These are phyloP conservation scores for Phytophthora multivora DNA, from an alignment of 352 stramenopile genomes.

Conservation along the genomic window DNA sequence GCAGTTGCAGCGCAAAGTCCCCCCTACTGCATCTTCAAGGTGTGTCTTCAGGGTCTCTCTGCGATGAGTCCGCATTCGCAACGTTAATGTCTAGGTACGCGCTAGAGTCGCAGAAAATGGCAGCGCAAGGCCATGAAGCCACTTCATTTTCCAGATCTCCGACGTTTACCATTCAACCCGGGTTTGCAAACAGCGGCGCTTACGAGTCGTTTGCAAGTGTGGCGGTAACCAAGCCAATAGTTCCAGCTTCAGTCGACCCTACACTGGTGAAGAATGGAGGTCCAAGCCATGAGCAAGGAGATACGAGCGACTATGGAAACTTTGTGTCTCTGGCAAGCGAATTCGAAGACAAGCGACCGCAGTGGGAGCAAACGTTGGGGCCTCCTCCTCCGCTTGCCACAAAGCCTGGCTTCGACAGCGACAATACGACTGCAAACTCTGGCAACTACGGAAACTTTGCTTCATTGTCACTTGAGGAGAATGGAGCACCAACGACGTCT, in stretches of 20 bases:
- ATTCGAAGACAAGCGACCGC: slow-evolving; percentile 17
- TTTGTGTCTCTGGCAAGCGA: slow-evolving; percentile 23
- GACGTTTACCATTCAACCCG: slow-evolving; percentile 3
- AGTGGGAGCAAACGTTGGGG: slow-evolving; percentile 27
- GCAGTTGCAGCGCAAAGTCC: background rate
- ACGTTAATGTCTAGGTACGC: slow-evolving; percentile 28
- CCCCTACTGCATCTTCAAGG: background rate
- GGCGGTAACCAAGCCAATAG: slow-evolving; percentile 26
- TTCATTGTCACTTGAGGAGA: slow-evolving; percentile 20
- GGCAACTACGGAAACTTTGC: slow-evolving; percentile 47
- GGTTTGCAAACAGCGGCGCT: slow-evolving; percentile 12
- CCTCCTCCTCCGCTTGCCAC: slow-evolving; percentile 19
- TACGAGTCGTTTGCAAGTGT: slow-evolving; percentile 40
- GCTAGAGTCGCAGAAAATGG: slow-evolving; percentile 28
- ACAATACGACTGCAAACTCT: background rate
- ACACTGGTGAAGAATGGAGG: background rate
- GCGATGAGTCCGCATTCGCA: slow-evolving; percentile 34
- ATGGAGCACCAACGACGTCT: background rate
- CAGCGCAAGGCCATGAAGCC: slow-evolving; percentile 15
- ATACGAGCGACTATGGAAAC: slow-evolving; percentile 28
- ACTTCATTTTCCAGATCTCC: slow-evolving; percentile 24
- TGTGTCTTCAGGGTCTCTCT: background rate
- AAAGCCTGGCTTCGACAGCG: slow-evolving; percentile 10
- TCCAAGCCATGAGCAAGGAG: background rate
- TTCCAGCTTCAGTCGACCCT: background rate